A percentile compares a stretch with the other conserved stretches of the same genome.
Conservation (phyloP, 495 filamentous ascomycete species). For the Tuber brumale region DNA sequence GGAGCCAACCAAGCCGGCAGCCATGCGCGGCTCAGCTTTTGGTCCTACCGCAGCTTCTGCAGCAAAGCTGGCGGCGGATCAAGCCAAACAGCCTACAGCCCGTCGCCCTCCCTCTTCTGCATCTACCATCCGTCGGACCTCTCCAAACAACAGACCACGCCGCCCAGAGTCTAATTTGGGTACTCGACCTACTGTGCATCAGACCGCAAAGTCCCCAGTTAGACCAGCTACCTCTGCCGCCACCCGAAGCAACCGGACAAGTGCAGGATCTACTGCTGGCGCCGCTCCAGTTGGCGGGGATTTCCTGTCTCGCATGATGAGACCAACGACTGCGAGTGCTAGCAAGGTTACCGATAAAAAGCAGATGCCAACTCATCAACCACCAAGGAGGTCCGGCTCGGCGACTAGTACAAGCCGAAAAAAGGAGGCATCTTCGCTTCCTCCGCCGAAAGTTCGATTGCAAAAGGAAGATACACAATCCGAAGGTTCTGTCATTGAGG, state of each 20-base stretch:
- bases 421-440: conserved; percentile 23
- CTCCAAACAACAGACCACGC: conserved; percentile 10
- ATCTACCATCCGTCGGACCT: conserved; percentile 20
- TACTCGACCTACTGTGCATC: not conserved
- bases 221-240: conserved; percentile 36
- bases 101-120: conserved; percentile 30
- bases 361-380: conserved; percentile 17
- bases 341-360: conserved; percentile 34
- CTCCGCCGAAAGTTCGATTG: conserved; percentile 20
- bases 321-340: conserved; percentile 38
- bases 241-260: conserved; percentile 27
- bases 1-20: conserved; percentile 34
- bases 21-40: conserved; percentile 38
- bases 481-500: conserved; percentile 2
- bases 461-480: conserved; percentile 13
- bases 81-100: conserved; percentile 17
- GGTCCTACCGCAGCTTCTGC: conserved; percentile 29
- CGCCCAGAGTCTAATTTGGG: not conserved
- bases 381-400: conserved; percentile 24
- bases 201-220: conserved; percentile 21
- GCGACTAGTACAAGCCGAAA: conserved; percentile 28
- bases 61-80: conserved; percentile 33
- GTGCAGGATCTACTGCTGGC: conserved; percentile 16
- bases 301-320: conserved; percentile 39
- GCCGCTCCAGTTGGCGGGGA: conserved; percentile 22